Evolutionary conservation across 2,329 filamentous ascomycete genomes (phyloP), one percentile per base, ranked within the genome.

Genomic region (Scedosporium boydii): DNA sequence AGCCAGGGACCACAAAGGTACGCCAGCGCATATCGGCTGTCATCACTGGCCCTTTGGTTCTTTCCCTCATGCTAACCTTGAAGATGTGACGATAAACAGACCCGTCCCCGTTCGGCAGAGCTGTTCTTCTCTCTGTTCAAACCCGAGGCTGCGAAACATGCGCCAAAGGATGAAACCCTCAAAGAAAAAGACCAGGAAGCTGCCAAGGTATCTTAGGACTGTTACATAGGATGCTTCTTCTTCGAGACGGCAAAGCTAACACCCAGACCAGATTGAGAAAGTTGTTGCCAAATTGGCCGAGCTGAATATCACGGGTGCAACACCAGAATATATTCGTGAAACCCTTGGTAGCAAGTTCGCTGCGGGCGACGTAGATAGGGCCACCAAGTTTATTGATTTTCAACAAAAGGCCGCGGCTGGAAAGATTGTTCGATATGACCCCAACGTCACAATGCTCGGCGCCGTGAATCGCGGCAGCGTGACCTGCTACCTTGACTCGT

Each of bases 401-500:
- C 85, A 96, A 66, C 87, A 93, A 69, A 87, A 93, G 68, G 90
- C 93, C 0, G 87, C 91, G 46, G 85, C 91, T 34, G 93, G 93
- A 16, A 84, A 90, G 48, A 83, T 98, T 66, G 81, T 86, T 65
- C 84, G 86, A 16, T 96, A 91, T 75, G 82, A 91, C 62, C 85
- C 91, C 7, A 81, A 82, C 61, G 81, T 88, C 6, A 82, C 83
- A 63, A 86, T 98, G 78, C 77, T 91, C 4, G 95, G 95, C 6
- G 93, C 95, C 12, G 88, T 91, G 68, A 99, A 99, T 70, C 82
- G 92, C 58, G 82, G 88, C 55, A 85, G 84, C 58, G 91, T 96
- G 42, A 98, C 93, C n/a, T 99, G 95, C 77, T 98, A 96, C 72
- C 79, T 98, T 16, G 95, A 98, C 72, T 84, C 93, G 0, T 77